Evolutionary conservation across 805 yeast species (phyloP), one percentile per base, ranked within the genome.

Genomic region (Metschnikowia hibisci): DNA sequence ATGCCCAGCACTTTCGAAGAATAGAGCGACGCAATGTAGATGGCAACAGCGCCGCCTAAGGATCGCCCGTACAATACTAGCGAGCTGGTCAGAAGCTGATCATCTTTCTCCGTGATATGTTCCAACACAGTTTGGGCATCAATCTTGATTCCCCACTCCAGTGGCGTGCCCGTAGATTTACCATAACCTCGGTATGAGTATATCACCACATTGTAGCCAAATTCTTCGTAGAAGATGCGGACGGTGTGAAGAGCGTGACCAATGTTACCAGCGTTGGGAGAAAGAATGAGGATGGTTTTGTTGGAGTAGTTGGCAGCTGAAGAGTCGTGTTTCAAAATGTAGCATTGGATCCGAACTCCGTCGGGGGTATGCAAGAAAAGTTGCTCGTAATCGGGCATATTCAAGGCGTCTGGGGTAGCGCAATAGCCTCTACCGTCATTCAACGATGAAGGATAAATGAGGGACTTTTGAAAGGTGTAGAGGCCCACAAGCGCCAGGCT

Each of bases 181-280:
- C 97, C 97, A 62, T 90, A 90, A 0, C 99, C 98, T 54, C 99
- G 70, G 63, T 91, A 91, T 1, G 95, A 87, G 53, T 87, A 84
- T 4, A 87, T 79, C 37, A 91, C 76, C 2, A 89, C 96, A 61
- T 90, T 88, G 63, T 81, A 79, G 11, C 80, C 78, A 62, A 83
- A 74, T 30, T 71, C 64, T 38, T 71, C 64, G 62, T 78, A 86
- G 48, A 90, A 80, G 8, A 83, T 61, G 37, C 81, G 72, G 3
- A 86, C 95, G 7, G 88, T 77, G 1, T 96, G 96, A 37, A 91
- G 67, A 23, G 85, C 82, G 58, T 87, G 88, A 13, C 98, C 98
- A 50, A 91, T 91, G 61, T 93, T 91, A 4, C 98, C 98, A 2
- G 97, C 97, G 63, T 91, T 91, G 4, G 98, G 98, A 38, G 89